Percentiles rank a stretch among this genome's conserved stretches.
Evolutionary conservation across 305 asterid genomes (phyloP).

Genomic region (Lippia alba): DNA sequence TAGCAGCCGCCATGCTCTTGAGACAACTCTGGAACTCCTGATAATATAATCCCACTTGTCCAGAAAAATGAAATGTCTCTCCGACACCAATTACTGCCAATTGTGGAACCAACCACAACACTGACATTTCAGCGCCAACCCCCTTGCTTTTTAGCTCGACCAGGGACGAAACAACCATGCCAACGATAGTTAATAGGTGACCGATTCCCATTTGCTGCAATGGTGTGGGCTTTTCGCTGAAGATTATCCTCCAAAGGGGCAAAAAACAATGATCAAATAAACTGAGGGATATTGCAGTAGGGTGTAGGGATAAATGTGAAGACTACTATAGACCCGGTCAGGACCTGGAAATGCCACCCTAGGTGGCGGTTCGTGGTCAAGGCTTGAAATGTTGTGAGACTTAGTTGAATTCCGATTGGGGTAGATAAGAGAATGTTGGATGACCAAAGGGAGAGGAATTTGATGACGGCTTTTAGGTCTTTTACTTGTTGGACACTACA

Average conservation of each 20-base stretch:
- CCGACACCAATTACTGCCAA: constrained; percentile 59
- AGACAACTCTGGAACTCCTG: constrained; percentile 53
- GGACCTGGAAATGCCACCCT: background rate
- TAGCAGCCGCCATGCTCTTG: constrained; percentile 55
- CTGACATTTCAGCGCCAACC: constrained; percentile 39
- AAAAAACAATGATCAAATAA: constrained; percentile 33
- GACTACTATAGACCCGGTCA: background rate
- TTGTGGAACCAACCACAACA: constrained; percentile 63
- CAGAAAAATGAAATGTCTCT: constrained; percentile 71
- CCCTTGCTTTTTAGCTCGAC: constrained; percentile 37
- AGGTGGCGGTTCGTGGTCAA: constrained; percentile 43
- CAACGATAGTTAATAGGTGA: constrained; percentile 42
- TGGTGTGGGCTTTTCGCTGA: constrained; percentile 25
- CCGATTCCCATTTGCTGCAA: constrained; percentile 55
- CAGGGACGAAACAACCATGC: constrained; percentile 48
- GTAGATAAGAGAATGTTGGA: constrained; percentile 37
- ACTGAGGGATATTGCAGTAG: constrained; percentile 30
- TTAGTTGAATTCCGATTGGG: constrained; percentile 37
- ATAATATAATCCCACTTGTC: constrained; percentile 54
- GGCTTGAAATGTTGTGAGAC: constrained; percentile 40
- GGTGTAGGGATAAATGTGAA: background rate
- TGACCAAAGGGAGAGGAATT: constrained; percentile 57
- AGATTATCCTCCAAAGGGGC: constrained; percentile 35
- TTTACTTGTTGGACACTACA: constrained; percentile 66
- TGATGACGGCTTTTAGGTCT: constrained; percentile 56